Evolutionary conservation across 352 stramenopile species (phyloP).

Genomic region (Phytophthora litchii): DNA sequence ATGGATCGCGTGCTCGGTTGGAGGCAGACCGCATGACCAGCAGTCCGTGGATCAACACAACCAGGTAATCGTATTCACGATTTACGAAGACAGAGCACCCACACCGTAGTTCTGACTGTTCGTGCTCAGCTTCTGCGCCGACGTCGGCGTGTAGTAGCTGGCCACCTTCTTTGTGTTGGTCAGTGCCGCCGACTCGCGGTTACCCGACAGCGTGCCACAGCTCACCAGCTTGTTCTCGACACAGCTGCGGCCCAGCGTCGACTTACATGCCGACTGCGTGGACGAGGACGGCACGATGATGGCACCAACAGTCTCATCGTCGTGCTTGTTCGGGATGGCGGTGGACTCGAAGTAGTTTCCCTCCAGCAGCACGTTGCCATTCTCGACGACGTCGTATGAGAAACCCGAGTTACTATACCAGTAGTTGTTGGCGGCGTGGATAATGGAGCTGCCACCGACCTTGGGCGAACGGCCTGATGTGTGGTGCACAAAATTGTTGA

Average conservation of each 20-base stretch:
- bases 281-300: conserved; percentile 17
- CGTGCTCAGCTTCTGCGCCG: conserved; percentile 15
- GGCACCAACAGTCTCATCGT: conserved; percentile 15
- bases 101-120: conserved; percentile 24
- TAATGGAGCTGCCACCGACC: conserved; percentile 29
- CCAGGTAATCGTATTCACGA: too few species aligned
- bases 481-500: conserved; percentile 48
- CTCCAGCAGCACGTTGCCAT: conserved; percentile 43
- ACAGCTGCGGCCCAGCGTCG: conserved; percentile 34
- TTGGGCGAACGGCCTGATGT: conserved; percentile 47
- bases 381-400: conserved; percentile 44
- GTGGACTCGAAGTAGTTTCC: conserved; percentile 56
- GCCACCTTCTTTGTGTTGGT: conserved; percentile 23
- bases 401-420: conserved; percentile 47
- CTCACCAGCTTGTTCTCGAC: conserved; percentile 31
- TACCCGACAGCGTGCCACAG: conserved; percentile 16
- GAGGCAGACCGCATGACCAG: too few species aligned
- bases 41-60: too few species aligned
- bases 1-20: not conserved
- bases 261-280: conserved; percentile 22
- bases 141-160: conserved; percentile 11
- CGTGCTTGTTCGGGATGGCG: conserved; percentile 13
- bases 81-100: too few species aligned
- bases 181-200: conserved; percentile 17
- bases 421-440: conserved; percentile 54